Evolutionary conservation across 306 rosid genomes (phyloP).

Genomic region (Lagenaria siceraria): DNA sequence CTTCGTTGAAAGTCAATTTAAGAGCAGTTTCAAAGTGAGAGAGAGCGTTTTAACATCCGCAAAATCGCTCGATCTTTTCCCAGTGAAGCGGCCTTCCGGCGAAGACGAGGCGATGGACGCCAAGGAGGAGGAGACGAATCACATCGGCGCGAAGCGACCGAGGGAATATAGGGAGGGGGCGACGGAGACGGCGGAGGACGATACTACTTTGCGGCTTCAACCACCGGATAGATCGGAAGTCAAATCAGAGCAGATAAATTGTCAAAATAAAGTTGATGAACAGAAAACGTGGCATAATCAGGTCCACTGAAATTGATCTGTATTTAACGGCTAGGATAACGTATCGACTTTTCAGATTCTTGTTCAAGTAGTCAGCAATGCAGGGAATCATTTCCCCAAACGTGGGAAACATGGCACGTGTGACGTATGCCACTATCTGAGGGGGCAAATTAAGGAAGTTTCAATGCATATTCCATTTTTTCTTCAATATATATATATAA

Average conservation of each 20-base stretch:
- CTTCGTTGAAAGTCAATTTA: slow-evolving; percentile 26
- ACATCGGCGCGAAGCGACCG: slow-evolving; percentile 48
- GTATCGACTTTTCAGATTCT: not conserved
- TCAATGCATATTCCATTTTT: not conserved
- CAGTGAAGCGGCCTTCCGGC: slow-evolving; percentile 20
- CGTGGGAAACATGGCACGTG: not conserved
- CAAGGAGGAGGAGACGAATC: slow-evolving; percentile 18
- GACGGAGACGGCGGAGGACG: slow-evolving; percentile 22
- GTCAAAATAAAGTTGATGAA: slow-evolving; percentile 13
- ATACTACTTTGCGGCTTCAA: slow-evolving; percentile 31
- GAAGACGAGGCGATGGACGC: slow-evolving; percentile 10
- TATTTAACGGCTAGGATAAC: slow-evolving; percentile 20
- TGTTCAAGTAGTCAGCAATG: not conserved
- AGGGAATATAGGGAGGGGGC: slow-evolving; percentile 23
- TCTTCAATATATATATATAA: not conserved
- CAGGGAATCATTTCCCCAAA: not conserved
- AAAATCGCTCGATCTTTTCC: slow-evolving; percentile 50
- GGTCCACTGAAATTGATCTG: slow-evolving; percentile 35
- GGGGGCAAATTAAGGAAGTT: not conserved
- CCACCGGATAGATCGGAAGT: slow-evolving; percentile 20
- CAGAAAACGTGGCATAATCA: slow-evolving; percentile 41
- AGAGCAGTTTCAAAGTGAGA: slow-evolving; percentile 19
- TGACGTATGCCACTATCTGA: not conserved
- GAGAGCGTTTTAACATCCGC: slow-evolving; percentile 22
- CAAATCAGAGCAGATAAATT: slow-evolving; percentile 50